A percentile compares a stretch with the other conserved stretches of the same genome.
Evolutionary conservation across 164 flowering plant species (phyloP).

Genomic region (Brasenia schreberi): DNA sequence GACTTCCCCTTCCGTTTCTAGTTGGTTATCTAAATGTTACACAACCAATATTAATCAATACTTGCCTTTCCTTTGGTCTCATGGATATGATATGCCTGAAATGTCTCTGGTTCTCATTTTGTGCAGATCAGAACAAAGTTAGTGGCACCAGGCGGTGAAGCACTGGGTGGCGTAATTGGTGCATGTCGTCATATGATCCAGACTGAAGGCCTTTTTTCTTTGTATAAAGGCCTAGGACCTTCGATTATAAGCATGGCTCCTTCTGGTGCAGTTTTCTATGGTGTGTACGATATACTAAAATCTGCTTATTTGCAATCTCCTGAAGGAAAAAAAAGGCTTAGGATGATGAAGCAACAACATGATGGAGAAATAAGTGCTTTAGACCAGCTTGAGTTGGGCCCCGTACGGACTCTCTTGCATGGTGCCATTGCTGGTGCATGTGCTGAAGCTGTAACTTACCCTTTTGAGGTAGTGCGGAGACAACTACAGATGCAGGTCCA

Average conservation of each 20-base stretch:
- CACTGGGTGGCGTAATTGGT: conserved; percentile 77
- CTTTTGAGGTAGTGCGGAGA: conserved; percentile 89
- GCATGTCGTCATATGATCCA: conserved; percentile 61
- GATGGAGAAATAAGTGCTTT: conserved; percentile 63
- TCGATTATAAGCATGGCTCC: conserved; percentile 92
- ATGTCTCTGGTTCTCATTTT: not conserved
- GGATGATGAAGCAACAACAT: conserved; percentile 29
- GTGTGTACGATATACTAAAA: conserved; percentile 86
- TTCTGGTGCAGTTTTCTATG: conserved; percentile 88
- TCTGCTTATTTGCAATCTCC: conserved; percentile 84
- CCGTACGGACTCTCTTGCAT: conserved; percentile 64
- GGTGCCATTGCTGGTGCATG: conserved; percentile 98
- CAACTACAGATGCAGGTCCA: conserved; percentile 81
- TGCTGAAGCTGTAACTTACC: conserved; percentile 93
- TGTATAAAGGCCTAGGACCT: conserved; percentile 84
- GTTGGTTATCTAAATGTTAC: too few species aligned
- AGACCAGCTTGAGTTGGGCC: conserved; percentile 83
- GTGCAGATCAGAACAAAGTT: conserved; percentile 75
- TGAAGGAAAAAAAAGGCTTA: conserved; percentile 61
- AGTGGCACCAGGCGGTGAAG: conserved; percentile 95
- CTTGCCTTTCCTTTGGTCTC: not conserved
- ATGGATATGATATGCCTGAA: not conserved
- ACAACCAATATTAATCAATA: too few species aligned
- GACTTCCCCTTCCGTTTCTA: too few species aligned
- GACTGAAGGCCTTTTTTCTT: conserved; percentile 85